These are phyloP conservation scores for Musa beccarii DNA, from an alignment of 176 grass and related monocot genomes.

Conservation along the genomic window DNA sequence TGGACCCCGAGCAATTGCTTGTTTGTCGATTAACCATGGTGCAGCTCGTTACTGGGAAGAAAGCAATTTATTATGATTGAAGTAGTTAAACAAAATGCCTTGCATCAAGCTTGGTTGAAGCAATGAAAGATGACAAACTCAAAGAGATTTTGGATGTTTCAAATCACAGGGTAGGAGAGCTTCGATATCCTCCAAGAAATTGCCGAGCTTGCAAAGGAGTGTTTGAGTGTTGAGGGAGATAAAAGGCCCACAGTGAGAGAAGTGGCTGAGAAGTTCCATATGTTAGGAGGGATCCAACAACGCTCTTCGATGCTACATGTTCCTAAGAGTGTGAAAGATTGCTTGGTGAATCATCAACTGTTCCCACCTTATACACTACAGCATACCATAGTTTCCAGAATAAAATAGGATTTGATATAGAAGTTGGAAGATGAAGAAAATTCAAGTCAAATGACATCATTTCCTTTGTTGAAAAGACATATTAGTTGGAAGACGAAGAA, in stretches of 20 bases:
- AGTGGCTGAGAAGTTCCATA: slow-evolving; percentile 36
- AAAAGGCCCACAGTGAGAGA: slow-evolving; percentile 49
- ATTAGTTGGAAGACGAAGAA: too few relatives aligned
- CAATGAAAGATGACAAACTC: slow-evolving; percentile 22
- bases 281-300: slow-evolving; percentile 29
- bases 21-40: slow-evolving; percentile 2
- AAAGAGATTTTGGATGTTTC: slow-evolving; percentile 34
- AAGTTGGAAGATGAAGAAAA: too few relatives aligned
- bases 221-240: slow-evolving; percentile 38
- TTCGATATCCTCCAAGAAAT: slow-evolving; percentile 32
- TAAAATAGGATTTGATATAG: too few relatives aligned
- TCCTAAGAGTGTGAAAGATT: slow-evolving; percentile 30
- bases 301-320: slow-evolving; percentile 17
- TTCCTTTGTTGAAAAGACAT: too few relatives aligned
- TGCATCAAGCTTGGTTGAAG: slow-evolving; percentile 36
- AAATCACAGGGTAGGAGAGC: slow-evolving; percentile 26
- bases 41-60: too few relatives aligned
- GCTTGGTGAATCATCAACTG: slow-evolving; percentile 20
- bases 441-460: too few relatives aligned
- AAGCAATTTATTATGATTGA: neutral
- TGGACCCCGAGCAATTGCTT: too few relatives aligned
- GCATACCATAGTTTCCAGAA: too few relatives aligned
- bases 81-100: slow-evolving; percentile 36
- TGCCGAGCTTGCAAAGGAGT: slow-evolving; percentile 31
- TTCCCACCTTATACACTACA: too few relatives aligned